Base-by-base conservation (phyloP, 1,284 basidiomycete species). In the Vanrija humicola region DNA sequence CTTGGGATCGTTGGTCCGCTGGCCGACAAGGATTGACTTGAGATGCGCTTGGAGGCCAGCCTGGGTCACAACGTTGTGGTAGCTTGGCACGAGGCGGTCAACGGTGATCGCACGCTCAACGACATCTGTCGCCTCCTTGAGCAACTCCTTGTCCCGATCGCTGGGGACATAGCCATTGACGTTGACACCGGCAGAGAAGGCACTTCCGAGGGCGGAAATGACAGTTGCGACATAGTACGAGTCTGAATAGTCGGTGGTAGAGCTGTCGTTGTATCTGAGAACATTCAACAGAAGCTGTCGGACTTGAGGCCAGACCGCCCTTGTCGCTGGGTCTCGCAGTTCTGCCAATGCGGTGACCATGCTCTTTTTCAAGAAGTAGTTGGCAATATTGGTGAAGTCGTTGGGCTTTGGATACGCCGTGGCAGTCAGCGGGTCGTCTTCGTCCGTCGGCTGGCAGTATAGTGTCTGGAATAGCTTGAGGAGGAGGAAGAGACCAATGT, bases 1-100 rank as follows among this genome's bases (percentile, higher is more conserved):
- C 55, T 85, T 82, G 26, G 89, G 81, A 66, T 95, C 89, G 58
- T 87, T 87, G 1, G 90, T 87, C 51, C 91, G 82, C 50, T 96
- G 82, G 67, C 86, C 86, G 0, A 89, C 87, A 55, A 90, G 78
- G 56, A 86, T 87, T 55, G 92, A 78, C 60, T 90, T 83, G 69
- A 92, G 80, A 68, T 91, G 85, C 66, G 90, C 92, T 82, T 94
- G 89, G 49, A 97, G 78, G 4, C 86, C 86, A 28, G 95, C 91
- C 52, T 92, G 82, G 0, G 94, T 94, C 40, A 98, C 87, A 23
- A 93, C 85, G 68, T 98, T 98, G 69, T 97, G 92, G 58, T 86
- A 87, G 5, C 94, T 96, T 3, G 96, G 91, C 53, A 98, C 94
- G 16, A 98, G 81, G 54, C 92, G 82, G 74, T 99, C 96, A 83